Conservation (phyloP, 768 basidiomycete genomes). For the Crassisporium funariophilum region DNA sequence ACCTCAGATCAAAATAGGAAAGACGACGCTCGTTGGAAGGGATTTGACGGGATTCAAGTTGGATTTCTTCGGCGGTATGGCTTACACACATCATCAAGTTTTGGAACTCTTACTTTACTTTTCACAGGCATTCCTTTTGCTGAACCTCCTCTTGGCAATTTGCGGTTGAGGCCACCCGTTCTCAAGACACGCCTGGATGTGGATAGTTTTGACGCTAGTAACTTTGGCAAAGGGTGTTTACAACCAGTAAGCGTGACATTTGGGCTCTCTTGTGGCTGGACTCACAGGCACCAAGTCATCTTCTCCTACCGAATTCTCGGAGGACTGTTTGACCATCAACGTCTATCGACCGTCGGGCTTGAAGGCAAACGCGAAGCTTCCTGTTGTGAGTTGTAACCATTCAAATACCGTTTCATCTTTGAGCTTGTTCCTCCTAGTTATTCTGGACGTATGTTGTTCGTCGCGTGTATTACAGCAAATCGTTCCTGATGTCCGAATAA, state of each 20-base stretch:
- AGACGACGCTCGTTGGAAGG: constrained; percentile 39
- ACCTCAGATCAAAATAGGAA: constrained; percentile 40
- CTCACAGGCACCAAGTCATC: constrained; percentile 2
- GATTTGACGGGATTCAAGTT: constrained; percentile 35
- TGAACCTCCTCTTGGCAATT: constrained; percentile 50
- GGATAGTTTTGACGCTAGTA: constrained; percentile 44
- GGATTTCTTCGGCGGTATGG: constrained; percentile 50
- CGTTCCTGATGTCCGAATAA: background rate
- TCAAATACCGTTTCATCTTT: background rate
- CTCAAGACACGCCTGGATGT: constrained; percentile 40
- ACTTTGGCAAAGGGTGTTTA: constrained; percentile 49
- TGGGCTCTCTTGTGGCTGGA: background rate
- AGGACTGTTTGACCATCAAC: constrained; percentile 64
- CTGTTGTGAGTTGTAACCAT: constrained; percentile 33
- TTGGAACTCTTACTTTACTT: background rate
- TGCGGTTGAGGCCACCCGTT: constrained; percentile 49
- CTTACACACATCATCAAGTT: background rate
- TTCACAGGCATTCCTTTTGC: constrained; percentile 53
- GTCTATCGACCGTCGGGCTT: constrained; percentile 51
- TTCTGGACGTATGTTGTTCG: constrained; percentile 39
- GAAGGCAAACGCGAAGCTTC: constrained; percentile 29
- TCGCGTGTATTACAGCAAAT: background rate
- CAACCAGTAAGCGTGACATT: constrained; percentile 43
- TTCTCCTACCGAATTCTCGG: constrained; percentile 38
- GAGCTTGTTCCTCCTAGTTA: constrained; percentile 31